Conservation (phyloP, 1,139 yeast species). For the Yamadazyma aaseri region DNA sequence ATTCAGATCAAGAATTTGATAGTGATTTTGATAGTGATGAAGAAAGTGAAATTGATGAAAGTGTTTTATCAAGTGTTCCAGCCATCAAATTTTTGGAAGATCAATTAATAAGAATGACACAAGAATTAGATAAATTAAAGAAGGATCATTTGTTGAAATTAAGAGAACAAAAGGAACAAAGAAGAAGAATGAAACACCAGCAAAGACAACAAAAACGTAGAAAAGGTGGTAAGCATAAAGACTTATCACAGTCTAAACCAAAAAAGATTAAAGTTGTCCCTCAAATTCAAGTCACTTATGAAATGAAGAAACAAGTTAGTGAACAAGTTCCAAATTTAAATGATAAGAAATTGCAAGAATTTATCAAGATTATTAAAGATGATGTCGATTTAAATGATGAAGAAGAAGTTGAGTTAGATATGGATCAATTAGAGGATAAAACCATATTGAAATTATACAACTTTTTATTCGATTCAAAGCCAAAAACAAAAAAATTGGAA, state of each 20-base stretch:
- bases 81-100: conserved; percentile 87
- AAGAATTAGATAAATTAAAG: conserved; percentile 79
- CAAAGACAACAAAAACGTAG: conserved; percentile 29
- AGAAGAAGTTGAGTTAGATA: conserved; percentile 86
- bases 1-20: conserved; percentile 31
- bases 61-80: conserved; percentile 70
- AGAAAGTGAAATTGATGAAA: conserved; percentile 71
- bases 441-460: conserved; percentile 84
- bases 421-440: conserved; percentile 86
- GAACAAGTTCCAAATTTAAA: conserved; percentile 79
- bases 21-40: conserved; percentile 48
- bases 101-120: conserved; percentile 81
- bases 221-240: conserved; percentile 6
- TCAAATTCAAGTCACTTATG: conserved; percentile 64
- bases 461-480: conserved; percentile 64
- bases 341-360: conserved; percentile 80
- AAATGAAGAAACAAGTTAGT: conserved; percentile 93
- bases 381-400: conserved; percentile 77
- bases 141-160: conserved; percentile 63
- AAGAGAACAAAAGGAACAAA: conserved; percentile 43
- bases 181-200: conserved; percentile 45
- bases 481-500: conserved; percentile 52
- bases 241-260: conserved; percentile 5
- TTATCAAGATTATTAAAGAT: conserved; percentile 81
- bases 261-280: conserved; percentile 17